Evolutionary conservation across 306 rosid genomes (phyloP).

Genomic region (Trifolium pratense): DNA sequence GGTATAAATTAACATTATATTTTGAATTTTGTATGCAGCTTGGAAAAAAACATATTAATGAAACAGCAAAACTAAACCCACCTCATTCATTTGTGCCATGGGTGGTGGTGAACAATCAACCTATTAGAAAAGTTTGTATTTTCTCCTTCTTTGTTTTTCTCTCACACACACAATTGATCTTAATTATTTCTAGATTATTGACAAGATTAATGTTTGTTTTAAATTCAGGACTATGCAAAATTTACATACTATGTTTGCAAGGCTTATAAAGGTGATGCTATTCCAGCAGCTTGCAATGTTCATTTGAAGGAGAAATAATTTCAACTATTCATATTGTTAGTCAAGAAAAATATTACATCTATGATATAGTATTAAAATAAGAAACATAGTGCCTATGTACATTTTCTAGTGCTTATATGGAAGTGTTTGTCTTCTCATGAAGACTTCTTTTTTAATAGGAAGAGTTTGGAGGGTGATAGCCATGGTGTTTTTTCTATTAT

Average conservation of each 20-base stretch:
- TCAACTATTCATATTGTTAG: not conserved
- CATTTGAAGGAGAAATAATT: not conserved
- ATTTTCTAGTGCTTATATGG: too few relatives aligned
- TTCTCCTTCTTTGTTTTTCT: slow-evolving; percentile 6
- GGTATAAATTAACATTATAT: slow-evolving; percentile 5
- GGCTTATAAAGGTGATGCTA: slow-evolving; percentile 42
- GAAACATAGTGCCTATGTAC: too few relatives aligned
- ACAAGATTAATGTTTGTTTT: not conserved
- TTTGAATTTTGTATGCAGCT: slow-evolving; percentile 53
- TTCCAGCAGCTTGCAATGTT: slow-evolving; percentile 36
- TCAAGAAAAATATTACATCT: not conserved
- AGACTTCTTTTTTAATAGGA: too few relatives aligned
- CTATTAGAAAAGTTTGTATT: slow-evolving; percentile 52
- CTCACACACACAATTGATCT: not conserved
- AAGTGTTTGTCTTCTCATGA: too few relatives aligned
- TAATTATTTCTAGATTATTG: slow-evolving; percentile 13
- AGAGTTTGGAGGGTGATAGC: too few relatives aligned
- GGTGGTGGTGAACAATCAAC: slow-evolving; percentile 64
- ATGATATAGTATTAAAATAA: too few relatives aligned
- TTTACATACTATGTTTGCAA: slow-evolving; percentile 48
- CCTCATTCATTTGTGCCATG: slow-evolving; percentile 58
- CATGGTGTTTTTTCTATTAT: too few relatives aligned
- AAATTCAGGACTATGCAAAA: slow-evolving; percentile 53
- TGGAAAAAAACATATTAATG: slow-evolving; percentile 46
- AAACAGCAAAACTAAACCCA: slow-evolving; percentile 53